These are phyloP conservation scores for Gamarada debralockiae DNA, from an alignment of 495 filamentous ascomycete genomes.

Conservation along the genomic window DNA sequence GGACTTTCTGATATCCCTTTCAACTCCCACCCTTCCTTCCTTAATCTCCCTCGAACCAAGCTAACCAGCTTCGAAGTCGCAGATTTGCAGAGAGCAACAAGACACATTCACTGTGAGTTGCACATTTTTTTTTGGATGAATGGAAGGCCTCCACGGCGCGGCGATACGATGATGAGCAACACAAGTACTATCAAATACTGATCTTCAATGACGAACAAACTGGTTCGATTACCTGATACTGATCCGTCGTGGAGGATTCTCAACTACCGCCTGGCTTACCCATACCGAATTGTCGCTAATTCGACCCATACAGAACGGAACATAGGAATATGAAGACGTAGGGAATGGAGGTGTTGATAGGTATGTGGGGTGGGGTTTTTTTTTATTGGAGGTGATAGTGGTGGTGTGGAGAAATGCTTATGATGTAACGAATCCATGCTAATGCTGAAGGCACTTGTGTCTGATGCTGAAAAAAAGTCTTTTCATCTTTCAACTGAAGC, in stretches of 20 bases:
- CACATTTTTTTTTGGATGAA: neutral
- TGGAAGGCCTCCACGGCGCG: neutral
- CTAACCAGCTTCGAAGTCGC: conserved; percentile 10
- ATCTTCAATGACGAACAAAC: conserved; percentile 26
- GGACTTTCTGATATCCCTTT: conserved; percentile 26
- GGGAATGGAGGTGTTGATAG: neutral
- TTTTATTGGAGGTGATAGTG: neutral
- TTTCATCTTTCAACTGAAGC: conserved; percentile 35
- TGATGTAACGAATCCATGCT: conserved; percentile 31
- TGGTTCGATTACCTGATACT: conserved; percentile 29
- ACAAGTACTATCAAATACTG: conserved; percentile 28
- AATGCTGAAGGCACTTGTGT: conserved; percentile 25
- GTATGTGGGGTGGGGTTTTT: neutral
- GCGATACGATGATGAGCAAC: conserved; percentile 26
- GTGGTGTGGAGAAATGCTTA: conserved; percentile 7
- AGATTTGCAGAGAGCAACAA: neutral
- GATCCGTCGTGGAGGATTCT: neutral
- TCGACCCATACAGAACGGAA: neutral
- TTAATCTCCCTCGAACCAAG: neutral
- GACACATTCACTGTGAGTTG: conserved; percentile 13
- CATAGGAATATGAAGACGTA: neutral
- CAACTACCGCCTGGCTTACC: neutral
- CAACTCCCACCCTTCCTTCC: neutral
- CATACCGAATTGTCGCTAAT: neutral
- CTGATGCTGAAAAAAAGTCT: conserved; percentile 28